phyloP scores from a whole-genome alignment of 2,329 filamentous ascomycete species.

The Myriosclerotinia curreyana region DNA sequence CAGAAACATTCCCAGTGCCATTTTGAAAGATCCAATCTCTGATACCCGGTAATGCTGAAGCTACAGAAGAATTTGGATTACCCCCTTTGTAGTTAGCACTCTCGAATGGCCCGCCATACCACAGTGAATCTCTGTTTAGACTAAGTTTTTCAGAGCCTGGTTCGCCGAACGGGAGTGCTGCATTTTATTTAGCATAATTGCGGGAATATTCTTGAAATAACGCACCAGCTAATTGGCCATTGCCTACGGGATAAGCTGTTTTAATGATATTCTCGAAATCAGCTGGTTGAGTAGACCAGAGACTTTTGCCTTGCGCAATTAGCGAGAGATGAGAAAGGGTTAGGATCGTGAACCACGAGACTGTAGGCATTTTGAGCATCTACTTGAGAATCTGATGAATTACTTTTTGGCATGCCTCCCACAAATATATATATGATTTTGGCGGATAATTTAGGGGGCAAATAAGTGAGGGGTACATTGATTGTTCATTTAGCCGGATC shows the following conservation, averaged over 20 bases:
- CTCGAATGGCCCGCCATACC: slow-evolving; percentile 38
- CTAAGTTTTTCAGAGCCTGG: slow-evolving; percentile 43
- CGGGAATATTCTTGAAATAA: neutral
- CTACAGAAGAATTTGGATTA: slow-evolving; percentile 43
- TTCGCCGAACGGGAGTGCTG: slow-evolving; percentile 45
- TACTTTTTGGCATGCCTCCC: neutral
- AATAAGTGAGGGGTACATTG: slow-evolving; percentile 7
- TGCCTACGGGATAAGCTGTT: slow-evolving; percentile 47
- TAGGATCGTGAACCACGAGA: neutral
- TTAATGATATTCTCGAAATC: slow-evolving; percentile 36
- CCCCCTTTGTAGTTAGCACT: slow-evolving; percentile 44
- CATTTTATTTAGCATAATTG: neutral
- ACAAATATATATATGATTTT: neutral
- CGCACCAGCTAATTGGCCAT: slow-evolving; percentile 47
- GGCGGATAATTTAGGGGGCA: neutral
- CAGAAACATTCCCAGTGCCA: slow-evolving; percentile 40
- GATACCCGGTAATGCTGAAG: slow-evolving; percentile 43
- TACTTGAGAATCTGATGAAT: neutral
- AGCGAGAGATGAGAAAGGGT: slow-evolving; percentile 1
- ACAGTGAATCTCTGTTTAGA: slow-evolving; percentile 49
- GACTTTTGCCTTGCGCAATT: neutral
- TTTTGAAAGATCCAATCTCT: slow-evolving; percentile 49
- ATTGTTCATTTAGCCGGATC: no score
- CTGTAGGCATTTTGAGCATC: slow-evolving; percentile 1
- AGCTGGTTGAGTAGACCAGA: slow-evolving; percentile 29